phyloP scores from a whole-genome alignment of 2,329 filamentous ascomycete genomes.

The Fusarium subtropicale region DNA sequence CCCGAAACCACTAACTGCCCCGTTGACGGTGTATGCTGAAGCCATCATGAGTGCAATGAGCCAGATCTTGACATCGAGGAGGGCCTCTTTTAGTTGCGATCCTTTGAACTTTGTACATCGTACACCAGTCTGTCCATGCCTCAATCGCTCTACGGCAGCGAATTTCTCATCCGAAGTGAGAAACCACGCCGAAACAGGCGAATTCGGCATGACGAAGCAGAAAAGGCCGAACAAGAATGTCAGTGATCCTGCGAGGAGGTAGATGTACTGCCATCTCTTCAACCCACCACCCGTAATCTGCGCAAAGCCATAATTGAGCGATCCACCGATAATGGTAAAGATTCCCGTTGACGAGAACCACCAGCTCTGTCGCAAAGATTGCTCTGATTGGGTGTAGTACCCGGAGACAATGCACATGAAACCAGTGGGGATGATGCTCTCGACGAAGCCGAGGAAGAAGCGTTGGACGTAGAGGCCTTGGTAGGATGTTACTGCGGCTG shows the following conservation, averaged over 20 bases:
- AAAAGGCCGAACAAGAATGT: conserved; percentile 73
- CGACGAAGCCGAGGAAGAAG: conserved; percentile 72
- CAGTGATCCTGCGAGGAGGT: conserved; percentile 71
- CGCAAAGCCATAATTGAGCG: conserved; percentile 75
- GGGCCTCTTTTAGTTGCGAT: conserved; percentile 67
- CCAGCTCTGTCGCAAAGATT: conserved; percentile 72
- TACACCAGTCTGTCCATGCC: conserved; percentile 72
- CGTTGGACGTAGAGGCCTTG: conserved; percentile 74
- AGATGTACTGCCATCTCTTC: conserved; percentile 77
- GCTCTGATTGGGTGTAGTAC: conserved; percentile 74
- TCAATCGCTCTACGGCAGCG: conserved; percentile 72
- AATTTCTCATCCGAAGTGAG: conserved; percentile 70
- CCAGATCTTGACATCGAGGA: conserved; percentile 71
- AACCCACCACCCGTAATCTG: conserved; percentile 67
- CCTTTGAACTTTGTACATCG: conserved; percentile 70
- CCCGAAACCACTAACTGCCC: conserved; percentile 76
- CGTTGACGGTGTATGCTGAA: conserved; percentile 77
- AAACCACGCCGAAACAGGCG: conserved; percentile 76
- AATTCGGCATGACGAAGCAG: conserved; percentile 75
- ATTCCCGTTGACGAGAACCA: conserved; percentile 73
- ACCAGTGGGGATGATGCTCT: conserved; percentile 72
- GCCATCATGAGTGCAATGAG: conserved; percentile 76
- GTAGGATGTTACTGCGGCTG: conserved; percentile 73
- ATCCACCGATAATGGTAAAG: conserved; percentile 72
- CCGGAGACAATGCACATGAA: conserved; percentile 73